Conservation (phyloP, 331 rosid genomes). For the Malus hybrid region DNA sequence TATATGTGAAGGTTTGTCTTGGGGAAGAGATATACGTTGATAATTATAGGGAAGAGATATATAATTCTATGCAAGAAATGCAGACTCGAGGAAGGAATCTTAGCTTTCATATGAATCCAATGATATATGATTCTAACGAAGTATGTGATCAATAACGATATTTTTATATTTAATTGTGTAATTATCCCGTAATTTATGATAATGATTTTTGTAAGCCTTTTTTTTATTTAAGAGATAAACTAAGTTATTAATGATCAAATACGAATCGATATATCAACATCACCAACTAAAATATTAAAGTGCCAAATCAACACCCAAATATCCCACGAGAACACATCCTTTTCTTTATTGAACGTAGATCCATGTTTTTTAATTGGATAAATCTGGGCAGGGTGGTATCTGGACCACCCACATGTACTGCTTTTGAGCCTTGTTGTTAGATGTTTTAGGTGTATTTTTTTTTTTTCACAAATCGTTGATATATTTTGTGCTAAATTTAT, state of each 20-base stretch:
- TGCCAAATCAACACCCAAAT: no score
- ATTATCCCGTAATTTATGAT: background rate
- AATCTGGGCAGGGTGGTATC: background rate
- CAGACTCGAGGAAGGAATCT: slow-evolving; percentile 1
- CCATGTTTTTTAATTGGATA: slow-evolving; percentile 3
- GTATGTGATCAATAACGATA: slow-evolving; percentile 14
- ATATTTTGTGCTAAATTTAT: no score
- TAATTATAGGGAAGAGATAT: background rate
- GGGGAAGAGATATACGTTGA: background rate
- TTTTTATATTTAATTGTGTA: slow-evolving; percentile 11
- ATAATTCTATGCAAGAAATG: background rate
- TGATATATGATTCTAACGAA: slow-evolving; percentile 12
- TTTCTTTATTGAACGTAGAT: background rate
- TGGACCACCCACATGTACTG: background rate
- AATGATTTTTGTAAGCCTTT: background rate
- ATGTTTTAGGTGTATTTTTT: background rate
- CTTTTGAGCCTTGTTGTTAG: background rate
- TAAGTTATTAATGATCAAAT: no score
- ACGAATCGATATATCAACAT: no score
- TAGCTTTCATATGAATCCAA: slow-evolving; percentile 13
- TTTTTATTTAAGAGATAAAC: no score
- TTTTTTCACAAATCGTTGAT: no score
- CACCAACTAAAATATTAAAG: no score
- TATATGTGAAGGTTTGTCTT: background rate
- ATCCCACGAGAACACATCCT: no score